Evolutionary conservation across 2,329 filamentous ascomycete genomes (phyloP), one percentile per base, ranked within the genome.

Genomic region (Claviceps capensis): DNA sequence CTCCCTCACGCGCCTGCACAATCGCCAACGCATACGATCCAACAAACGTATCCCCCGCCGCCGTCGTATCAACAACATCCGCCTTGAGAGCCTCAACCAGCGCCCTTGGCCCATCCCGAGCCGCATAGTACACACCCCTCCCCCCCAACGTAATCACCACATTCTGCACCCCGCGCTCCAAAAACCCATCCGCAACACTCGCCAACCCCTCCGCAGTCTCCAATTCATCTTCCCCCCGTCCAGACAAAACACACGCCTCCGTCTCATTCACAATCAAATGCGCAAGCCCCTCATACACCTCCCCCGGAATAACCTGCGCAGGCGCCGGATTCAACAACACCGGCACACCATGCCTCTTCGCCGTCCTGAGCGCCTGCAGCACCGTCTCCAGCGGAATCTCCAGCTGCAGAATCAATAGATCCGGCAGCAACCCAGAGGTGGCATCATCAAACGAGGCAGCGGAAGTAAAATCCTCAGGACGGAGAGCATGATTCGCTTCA

Each of bases 11-110:
- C n/a, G 63, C 63, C 50, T 63, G 74, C 41, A 87, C 86, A 34
- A 85, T 77, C 53, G 82, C 79, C 26, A 93, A 79, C 2, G 88
- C 86, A 65, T 95, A 95, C 22, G 81, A 85, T 2, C 93, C 91
- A 5, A 94, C 87, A 69, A 96, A 96, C 0, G 91, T 96, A 66
- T 97, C 91, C 0, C 91, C 91, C 5, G 93, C 93, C 1, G 86
- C 91, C 7, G 91, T 97, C 1, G 91, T 97, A 66, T 97, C 91
- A 4, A 96, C 81, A 1, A 97, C 91, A 19, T 66, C 69, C 4
- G 88, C 84, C 66, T 85, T 84, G 55, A 79, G 75, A 0, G 86
- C 88, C 2, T 71, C 65, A 4, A 89, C 67, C 57, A 81, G 61
- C 1, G 71, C 74, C 50, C 71, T 71, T 44, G 59, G 61, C 23